A percentile compares a stretch with the other conserved stretches of the same genome.
Conservation (phyloP, 352 stramenopile genomes). For the Globisporangium orthogonon region DNA sequence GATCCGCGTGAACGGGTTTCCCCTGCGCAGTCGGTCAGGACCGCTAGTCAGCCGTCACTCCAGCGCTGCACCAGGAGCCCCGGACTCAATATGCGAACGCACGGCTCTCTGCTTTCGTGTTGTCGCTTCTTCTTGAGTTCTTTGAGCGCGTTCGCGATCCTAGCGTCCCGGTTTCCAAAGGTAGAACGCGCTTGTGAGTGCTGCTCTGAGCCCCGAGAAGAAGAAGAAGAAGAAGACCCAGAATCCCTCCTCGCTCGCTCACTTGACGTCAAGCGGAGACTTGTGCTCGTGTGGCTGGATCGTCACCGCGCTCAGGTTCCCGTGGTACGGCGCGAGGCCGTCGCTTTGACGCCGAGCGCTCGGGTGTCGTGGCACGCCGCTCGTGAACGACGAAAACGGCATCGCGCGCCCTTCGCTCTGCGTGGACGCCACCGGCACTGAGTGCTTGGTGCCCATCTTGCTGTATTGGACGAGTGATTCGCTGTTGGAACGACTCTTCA, state of each 20-base stretch:
- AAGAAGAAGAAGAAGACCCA: no score
- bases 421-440: conserved; percentile 35
- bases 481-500: no score
- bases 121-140: conserved; percentile 57
- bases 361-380: background rate
- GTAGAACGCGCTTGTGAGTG: background rate
- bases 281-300: conserved; percentile 36
- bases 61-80: no score
- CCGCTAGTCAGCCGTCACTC: background rate
- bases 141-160: conserved; percentile 74
- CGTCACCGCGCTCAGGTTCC: conserved; percentile 28
- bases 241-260: background rate
- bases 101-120: conserved; percentile 46
- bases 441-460: conserved; percentile 62
- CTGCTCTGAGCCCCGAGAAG: background rate
- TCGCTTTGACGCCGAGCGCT: background rate
- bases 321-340: background rate
- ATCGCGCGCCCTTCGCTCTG: conserved; percentile 10
- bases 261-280: conserved; percentile 72
- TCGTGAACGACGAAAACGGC: conserved; percentile 12
- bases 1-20: conserved; percentile 75
- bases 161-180: conserved; percentile 7
- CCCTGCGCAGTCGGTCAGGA: conserved; percentile 1
- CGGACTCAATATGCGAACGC: conserved; percentile 2
- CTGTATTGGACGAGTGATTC: no score